A percentile compares a stretch with the other conserved stretches of the same genome.
Conservation (phyloP, 2,329 filamentous ascomycete genomes). For the Ophiostoma quercus region DNA sequence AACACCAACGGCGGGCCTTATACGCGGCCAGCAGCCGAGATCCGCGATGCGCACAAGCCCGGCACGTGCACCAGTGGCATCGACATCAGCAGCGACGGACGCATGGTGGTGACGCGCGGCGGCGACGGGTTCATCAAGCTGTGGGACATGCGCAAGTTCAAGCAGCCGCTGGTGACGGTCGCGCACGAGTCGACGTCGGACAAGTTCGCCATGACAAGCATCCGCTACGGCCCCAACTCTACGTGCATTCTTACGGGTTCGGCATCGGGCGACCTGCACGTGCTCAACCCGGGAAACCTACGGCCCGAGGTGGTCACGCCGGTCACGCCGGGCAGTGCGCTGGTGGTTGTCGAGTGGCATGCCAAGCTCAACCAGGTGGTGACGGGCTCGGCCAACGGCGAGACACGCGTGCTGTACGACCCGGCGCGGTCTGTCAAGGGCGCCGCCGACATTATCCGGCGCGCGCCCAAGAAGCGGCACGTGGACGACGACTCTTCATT, state of each 20-base stretch:
- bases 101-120: slow-evolving; percentile 83
- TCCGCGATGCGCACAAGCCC: slow-evolving; percentile 73
- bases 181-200: slow-evolving; percentile 76
- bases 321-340: slow-evolving; percentile 75
- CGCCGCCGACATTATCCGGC: slow-evolving; percentile 83
- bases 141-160: slow-evolving; percentile 97
- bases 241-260: slow-evolving; percentile 87
- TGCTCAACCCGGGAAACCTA: slow-evolving; percentile 88
- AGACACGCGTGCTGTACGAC: slow-evolving; percentile 86
- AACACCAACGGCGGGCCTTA: slow-evolving; percentile 83
- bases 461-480: slow-evolving; percentile 89
- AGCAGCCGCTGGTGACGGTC: slow-evolving; percentile 74
- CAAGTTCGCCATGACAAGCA: slow-evolving; percentile 78
- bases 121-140: slow-evolving; percentile 91
- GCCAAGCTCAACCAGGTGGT: slow-evolving; percentile 93
- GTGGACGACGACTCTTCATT: slow-evolving; percentile 87
- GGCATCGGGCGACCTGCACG: slow-evolving; percentile 76
- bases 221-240: slow-evolving; percentile 80
- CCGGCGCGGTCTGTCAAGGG: slow-evolving; percentile 76
- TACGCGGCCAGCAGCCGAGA: slow-evolving; percentile 72
- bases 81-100: slow-evolving; percentile 84
- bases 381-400: slow-evolving; percentile 84
- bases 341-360: slow-evolving; percentile 88
- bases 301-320: slow-evolving; percentile 78
- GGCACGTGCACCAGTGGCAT: slow-evolving; percentile 90